Base-by-base conservation (phyloP, 2,329 filamentous ascomycete species). In the Sporothrix humicola region DNA sequence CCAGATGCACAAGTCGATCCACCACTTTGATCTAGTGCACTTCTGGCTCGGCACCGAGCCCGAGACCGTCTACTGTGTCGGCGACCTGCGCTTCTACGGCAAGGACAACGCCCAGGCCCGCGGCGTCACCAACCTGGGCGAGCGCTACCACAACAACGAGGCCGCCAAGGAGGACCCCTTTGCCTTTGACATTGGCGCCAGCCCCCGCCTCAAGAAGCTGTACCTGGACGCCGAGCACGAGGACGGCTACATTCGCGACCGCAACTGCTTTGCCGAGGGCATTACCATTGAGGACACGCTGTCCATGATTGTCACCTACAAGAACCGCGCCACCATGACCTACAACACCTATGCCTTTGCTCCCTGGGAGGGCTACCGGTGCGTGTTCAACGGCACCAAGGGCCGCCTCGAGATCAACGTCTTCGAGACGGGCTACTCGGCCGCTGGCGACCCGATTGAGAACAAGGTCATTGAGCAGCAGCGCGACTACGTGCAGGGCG, bases 271-370 rank as follows among this genome's bases (percentile, higher is more conserved):
- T 72, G 84, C 87, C 0, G 89, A 91, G 74, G 89, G 89, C 0
- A 89, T 91, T 72, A 89, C 83, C 76, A 90, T 90, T 73, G 88
- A 91, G 78, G 89, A 91, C 77, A 90, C 88, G 0, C 89, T 90
- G 88, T 88, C 84, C 54, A 80, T 90, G 31, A 82, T 91, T 63
- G 86, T 90, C 26, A 82, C 85, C 69, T 91, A 91, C 77, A 81
- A 82, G 20, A 88, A 84, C 70, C 86, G 87, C 2, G 87, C 87
- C 0, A 85, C 88, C 37, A 80, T 90, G 78, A 89, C 88, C 0
- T 91, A 90, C 77, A 88, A 83, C 26, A 80, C 88, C 12, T 87
- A 86, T 0, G 88, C 89, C 0, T 91, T 90, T 73, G 87, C 88
- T 3, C 89, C 89, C 0, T 90, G 88, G 87, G 88, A 90, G 75